Percentiles rank a stretch among this genome's conserved stretches.
These are phyloP conservation scores for Metschnikowia anglica DNA, from an alignment of 805 yeast species.

Conservation along the genomic window DNA sequence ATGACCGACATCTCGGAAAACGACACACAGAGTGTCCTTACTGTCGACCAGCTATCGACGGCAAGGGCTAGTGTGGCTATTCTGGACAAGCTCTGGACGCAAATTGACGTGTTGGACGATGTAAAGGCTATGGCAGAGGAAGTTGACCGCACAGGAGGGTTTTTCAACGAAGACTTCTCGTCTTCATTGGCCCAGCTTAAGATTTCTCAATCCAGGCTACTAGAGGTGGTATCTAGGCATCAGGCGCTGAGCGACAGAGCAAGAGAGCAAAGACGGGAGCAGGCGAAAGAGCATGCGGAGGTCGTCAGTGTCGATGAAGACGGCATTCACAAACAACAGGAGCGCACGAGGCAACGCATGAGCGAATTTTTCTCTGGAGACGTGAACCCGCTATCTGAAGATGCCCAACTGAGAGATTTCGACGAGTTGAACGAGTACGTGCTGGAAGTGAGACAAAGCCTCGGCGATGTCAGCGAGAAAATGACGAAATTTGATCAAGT, in stretches of 20 bases:
- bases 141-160: constrained; percentile 44
- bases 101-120: constrained; percentile 80
- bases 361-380: constrained; percentile 18
- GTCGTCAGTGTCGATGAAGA: constrained; percentile 9
- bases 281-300: constrained; percentile 11
- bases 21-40: constrained; percentile 24
- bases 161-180: constrained; percentile 52
- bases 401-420: constrained; percentile 41
- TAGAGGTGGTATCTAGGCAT: constrained; percentile 35
- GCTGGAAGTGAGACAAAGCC: constrained; percentile 45
- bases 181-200: constrained; percentile 54
- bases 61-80: constrained; percentile 60
- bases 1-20: constrained; percentile 18
- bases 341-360: constrained; percentile 17
- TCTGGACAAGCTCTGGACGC: constrained; percentile 83
- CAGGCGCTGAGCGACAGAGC: constrained; percentile 22
- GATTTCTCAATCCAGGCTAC: constrained; percentile 47
- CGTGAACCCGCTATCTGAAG: constrained; percentile 19
- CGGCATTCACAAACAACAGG: constrained; percentile 13
- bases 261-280: constrained; percentile 16
- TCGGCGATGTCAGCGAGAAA: constrained; percentile 53
- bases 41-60: constrained; percentile 51
- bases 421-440: constrained; percentile 51
- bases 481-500: constrained; percentile 48
- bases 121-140: constrained; percentile 59